Evolutionary conservation across 1,284 basidiomycete species (phyloP), one percentile per base, ranked within the genome.

Genomic region (Hortiboletus rubellus): DNA sequence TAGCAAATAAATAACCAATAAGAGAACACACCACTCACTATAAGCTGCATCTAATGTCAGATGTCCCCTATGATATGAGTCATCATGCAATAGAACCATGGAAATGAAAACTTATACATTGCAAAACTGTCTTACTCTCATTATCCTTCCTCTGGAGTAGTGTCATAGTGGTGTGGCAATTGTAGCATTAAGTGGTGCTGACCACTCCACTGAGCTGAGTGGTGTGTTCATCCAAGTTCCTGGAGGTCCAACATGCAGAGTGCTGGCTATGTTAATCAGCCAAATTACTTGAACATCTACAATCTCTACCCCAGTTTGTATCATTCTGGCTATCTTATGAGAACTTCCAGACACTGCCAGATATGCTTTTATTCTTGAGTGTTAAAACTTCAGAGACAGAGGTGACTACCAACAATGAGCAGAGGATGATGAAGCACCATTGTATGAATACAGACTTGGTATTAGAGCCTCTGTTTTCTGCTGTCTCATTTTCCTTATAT

Each of bases 111-210:
- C 86, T 73, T 76, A 94, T 81, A 91, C 92, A 67, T 94, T 94
- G 79, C 92, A n/a, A 94, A 48, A 94, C 90, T 1, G 92, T 93
- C 78, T 92, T 92, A 55, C 92, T 92, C 70, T 93, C 92, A 65
- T 93, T 91, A 68, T 94, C 92, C 73, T 93, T 93, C 62, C 92
- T 80, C 91, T 92, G 94, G 40, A 94, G 81, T n/a, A 91, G 92
- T 5, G 92, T 94, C 60, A 62, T 60, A n/a, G n/a, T n/a, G n/a
- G n/a, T n/a, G n/a, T n/a, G n/a, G n/a, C n/a, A n/a, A n/a, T n/a
- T n/a, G n/a, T n/a, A n/a, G n/a, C n/a, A n/a, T n/a, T n/a, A n/a
- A n/a, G n/a, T n/a, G n/a, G n/a, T n/a, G n/a, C n/a, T n/a, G n/a
- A n/a, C n/a, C n/a, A n/a, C n/a, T n/a, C n/a, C n/a, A n/a, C n/a